Base-by-base conservation (phyloP, 1,139 yeast species). In the Lodderomyces margitis region DNA sequence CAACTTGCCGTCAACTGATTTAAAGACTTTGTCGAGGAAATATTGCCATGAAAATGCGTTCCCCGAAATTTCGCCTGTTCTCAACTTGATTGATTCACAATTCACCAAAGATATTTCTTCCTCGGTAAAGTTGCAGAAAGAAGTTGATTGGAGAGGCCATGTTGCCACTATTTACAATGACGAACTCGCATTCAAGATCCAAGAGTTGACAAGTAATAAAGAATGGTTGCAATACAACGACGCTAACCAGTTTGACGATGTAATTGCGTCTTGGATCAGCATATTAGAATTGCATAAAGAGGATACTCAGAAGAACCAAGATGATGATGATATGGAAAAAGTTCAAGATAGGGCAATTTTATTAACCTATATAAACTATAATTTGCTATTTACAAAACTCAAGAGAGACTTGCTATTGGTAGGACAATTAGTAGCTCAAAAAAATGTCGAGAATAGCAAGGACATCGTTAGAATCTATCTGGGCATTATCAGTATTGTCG, bases 331-430 rank as follows among this genome's bases (percentile, higher is more conserved):
- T 46, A 64, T 65, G 36, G 80, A 75, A 38, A 78, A 75, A 46
- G 76, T 73, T 23, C 95, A 88, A 63, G 80, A 85, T 52, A 77
- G 84, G 48, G 88, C 89, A 55, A 81, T 91, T 49, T 65, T 88
- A 38, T 68, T 80, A 45, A 86, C 96, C 0, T 91, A 76, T 61
- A 75, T 88, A 54, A 80, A 80, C 52, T 91, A 85, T 64, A 78
- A 82, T 54, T 66, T 79, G 49, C 65, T 85, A 37, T 69, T 85
- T 49, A 74, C 85, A 31, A 78, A 85, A 47, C 74, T 88, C 45
- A 78, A 81, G 59, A 80, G 97, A 64, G 96, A 88, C 57, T 62
- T 74, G 46, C 56, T 74, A 19, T 65, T 82, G 42, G 67, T 76
- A 44, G 63, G 61, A 10, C 66, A 67, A 42, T 56, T 71, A 41